phyloP scores from a whole-genome alignment of 805 yeast species.

The Helenozyma baotianmanensis region DNA sequence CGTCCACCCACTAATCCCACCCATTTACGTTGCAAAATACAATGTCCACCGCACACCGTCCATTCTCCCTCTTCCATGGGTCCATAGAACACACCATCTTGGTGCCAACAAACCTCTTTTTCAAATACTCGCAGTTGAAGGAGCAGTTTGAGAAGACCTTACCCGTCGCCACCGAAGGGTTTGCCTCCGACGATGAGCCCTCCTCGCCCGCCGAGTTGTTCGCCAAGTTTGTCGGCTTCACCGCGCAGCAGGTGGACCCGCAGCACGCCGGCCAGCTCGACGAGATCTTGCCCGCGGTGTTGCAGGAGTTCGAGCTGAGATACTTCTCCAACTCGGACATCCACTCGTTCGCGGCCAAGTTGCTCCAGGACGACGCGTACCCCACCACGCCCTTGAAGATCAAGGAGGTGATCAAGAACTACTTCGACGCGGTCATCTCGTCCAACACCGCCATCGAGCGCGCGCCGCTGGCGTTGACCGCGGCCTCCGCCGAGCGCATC shows the following conservation, averaged over 20 bases:
- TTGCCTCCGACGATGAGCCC: conserved; percentile 85
- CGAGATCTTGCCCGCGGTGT: conserved; percentile 64
- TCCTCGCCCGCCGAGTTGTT: conserved; percentile 79
- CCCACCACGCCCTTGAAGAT: conserved; percentile 71
- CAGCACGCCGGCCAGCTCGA: conserved; percentile 51
- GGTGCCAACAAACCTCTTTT: conserved; percentile 77
- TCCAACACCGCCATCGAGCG: conserved; percentile 22
- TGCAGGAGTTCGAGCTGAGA: conserved; percentile 80
- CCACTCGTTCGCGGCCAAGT: conserved; percentile 77
- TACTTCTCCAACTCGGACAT: conserved; percentile 66
- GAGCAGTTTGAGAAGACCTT: conserved; percentile 78
- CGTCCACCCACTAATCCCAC: too few species aligned
- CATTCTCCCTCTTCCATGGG: conserved; percentile 80
- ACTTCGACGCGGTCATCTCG: conserved; percentile 45
- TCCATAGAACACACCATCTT: conserved; percentile 81
- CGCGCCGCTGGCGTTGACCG: conserved; percentile 47
- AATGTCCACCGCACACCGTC: conserved; percentile 53
- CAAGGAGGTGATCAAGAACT: conserved; percentile 71
- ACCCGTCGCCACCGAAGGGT: conserved; percentile 78
- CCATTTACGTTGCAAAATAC: too few species aligned
- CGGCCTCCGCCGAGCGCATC: conserved; percentile 50
- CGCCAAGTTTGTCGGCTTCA: conserved; percentile 76
- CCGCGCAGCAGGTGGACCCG: conserved; percentile 46
- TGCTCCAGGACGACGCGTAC: conserved; percentile 49
- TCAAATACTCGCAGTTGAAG: conserved; percentile 80